phyloP scores from a whole-genome alignment of 2,329 filamentous ascomycete genomes.

The Nemania sp. region DNA sequence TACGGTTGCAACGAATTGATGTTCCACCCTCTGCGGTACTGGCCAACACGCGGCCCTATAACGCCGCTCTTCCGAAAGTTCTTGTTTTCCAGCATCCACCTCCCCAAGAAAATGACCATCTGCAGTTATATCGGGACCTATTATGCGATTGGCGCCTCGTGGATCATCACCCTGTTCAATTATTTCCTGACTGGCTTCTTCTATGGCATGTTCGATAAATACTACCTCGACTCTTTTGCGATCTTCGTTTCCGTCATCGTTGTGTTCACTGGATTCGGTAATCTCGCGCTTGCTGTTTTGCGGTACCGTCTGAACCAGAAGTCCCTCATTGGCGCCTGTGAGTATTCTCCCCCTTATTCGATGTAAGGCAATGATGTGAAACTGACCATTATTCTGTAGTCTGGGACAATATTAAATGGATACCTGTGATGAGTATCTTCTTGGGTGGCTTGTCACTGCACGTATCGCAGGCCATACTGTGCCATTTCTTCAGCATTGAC shows the following conservation, averaged over 20 bases:
- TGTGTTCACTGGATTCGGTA: conserved; percentile 40
- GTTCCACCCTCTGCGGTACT: conserved; percentile 76
- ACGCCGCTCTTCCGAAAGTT: conserved; percentile 78
- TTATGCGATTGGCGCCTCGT: conserved; percentile 76
- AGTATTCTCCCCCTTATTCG: conserved; percentile 26
- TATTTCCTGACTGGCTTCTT: conserved; percentile 79
- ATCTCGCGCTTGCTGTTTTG: conserved; percentile 56
- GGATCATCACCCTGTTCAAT: conserved; percentile 72
- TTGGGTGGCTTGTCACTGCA: conserved; percentile 49
- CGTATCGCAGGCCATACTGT: conserved; percentile 45
- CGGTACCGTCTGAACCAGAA: conserved; percentile 61
- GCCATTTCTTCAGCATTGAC: conserved; percentile 48
- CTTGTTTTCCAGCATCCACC: conserved; percentile 71
- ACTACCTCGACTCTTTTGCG: conserved; percentile 63
- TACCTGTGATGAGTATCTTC: conserved; percentile 47
- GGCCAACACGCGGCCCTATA: conserved; percentile 74
- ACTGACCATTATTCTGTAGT: conserved; percentile 38
- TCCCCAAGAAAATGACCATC: conserved; percentile 76
- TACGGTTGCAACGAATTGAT: conserved; percentile 83
- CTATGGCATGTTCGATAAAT: conserved; percentile 53
- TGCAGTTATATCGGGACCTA: conserved; percentile 80
- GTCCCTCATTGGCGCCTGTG: conserved; percentile 48
- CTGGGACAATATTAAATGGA: conserved; percentile 58
- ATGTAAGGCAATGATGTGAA: background rate
- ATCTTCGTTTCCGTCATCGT: conserved; percentile 41